Conservation (phyloP, 352 stramenopile species). For the Phytophthora sansomeana region DNA sequence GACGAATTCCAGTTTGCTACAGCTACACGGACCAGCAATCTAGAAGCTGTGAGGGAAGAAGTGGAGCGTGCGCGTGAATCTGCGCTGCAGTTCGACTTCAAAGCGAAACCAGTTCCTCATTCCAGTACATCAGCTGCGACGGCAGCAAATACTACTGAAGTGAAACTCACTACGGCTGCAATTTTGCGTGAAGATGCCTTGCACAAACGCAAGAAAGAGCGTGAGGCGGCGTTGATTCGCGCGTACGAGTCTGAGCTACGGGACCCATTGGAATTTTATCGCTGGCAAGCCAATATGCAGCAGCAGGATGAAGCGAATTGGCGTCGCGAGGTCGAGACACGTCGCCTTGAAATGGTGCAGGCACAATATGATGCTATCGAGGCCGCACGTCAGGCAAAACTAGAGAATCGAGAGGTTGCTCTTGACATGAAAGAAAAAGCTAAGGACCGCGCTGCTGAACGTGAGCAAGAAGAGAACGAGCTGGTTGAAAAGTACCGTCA, state of each 20-base stretch:
- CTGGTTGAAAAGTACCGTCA: conserved; percentile 63
- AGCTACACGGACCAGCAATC: conserved; percentile 70
- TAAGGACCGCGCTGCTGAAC: conserved; percentile 70
- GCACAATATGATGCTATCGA: conserved; percentile 84
- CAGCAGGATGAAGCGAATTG: conserved; percentile 77
- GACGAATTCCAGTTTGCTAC: conserved; percentile 84
- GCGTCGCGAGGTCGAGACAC: conserved; percentile 76
- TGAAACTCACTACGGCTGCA: conserved; percentile 91
- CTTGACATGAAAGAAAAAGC: conserved; percentile 80
- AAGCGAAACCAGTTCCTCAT: conserved; percentile 71
- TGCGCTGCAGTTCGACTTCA: conserved; percentile 80
- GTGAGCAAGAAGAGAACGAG: conserved; percentile 62
- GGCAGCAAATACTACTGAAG: conserved; percentile 33
- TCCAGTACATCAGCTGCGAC: conserved; percentile 37
- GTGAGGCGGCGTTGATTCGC: conserved; percentile 87
- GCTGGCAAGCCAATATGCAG: conserved; percentile 90
- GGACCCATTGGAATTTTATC: conserved; percentile 92
- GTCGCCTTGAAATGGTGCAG: conserved; percentile 85
- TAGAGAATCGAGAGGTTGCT: conserved; percentile 87
- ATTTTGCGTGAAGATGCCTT: conserved; percentile 93
- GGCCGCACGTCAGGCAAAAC: conserved; percentile 64
- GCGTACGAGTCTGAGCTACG: conserved; percentile 92
- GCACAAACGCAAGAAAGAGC: conserved; percentile 92
- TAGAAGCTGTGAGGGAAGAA: conserved; percentile 69
- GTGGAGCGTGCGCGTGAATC: conserved; percentile 70